Conservation (phyloP, 352 stramenopile genomes). For the Globisporangium rhizosaccharum region DNA sequence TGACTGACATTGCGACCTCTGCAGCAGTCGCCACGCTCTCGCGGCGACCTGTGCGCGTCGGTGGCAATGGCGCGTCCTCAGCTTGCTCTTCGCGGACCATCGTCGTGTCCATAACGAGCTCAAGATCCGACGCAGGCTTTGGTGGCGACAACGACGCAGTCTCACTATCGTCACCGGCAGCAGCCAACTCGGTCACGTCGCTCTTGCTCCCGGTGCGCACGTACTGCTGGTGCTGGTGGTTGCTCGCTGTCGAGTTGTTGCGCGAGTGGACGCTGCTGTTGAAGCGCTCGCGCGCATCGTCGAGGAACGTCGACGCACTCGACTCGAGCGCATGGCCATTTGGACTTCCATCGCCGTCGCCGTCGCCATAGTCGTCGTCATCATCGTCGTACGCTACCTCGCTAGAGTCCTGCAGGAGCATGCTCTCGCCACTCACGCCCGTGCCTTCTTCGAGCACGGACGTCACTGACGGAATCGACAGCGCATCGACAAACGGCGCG, state of each 20-base stretch:
- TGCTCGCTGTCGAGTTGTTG: slow-evolving; percentile 5
- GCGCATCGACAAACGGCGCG: slow-evolving; percentile 9
- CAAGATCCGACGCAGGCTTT: slow-evolving; percentile 10
- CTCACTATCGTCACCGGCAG: slow-evolving; percentile 10
- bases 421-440: slow-evolving; percentile 1
- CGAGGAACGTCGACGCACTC: slow-evolving; percentile 13
- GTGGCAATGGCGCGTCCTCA: slow-evolving; percentile 3
- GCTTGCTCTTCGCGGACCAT: slow-evolving; percentile 18
- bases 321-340: slow-evolving; percentile 4
- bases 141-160: slow-evolving; percentile 2
- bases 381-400: slow-evolving; percentile 36
- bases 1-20: slow-evolving; percentile 51
- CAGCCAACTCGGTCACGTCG: slow-evolving; percentile 25
- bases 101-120: slow-evolving; percentile 18
- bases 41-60: slow-evolving; percentile 3
- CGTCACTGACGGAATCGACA: slow-evolving; percentile 12
- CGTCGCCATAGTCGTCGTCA: slow-evolving; percentile 34
- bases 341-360: slow-evolving; percentile 4
- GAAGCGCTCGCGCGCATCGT: slow-evolving; percentile 11
- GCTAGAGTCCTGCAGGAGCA: slow-evolving; percentile 19
- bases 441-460: slow-evolving; percentile 15
- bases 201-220: slow-evolving; percentile 23
- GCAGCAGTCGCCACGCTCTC: slow-evolving; percentile 15
- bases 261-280: slow-evolving; percentile 2
- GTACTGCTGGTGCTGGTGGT: not conserved